Evolutionary conservation across 495 filamentous ascomycete genomes (phyloP).

Genomic region (Trichoderma orchidacearum): DNA sequence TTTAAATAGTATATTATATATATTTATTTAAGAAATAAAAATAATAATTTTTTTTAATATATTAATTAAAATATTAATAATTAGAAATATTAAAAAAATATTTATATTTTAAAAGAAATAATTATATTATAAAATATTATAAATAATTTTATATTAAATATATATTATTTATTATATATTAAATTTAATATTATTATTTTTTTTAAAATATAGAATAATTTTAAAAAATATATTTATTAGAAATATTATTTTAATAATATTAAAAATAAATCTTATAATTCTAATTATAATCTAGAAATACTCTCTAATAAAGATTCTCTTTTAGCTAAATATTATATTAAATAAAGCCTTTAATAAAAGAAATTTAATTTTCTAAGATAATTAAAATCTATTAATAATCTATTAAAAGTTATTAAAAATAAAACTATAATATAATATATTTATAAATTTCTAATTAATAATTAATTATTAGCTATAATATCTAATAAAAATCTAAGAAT

Average conservation of each 20-base stretch:
- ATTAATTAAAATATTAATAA: background rate
- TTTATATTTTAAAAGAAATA: too few relatives aligned
- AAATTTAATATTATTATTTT: background rate
- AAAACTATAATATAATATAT: background rate
- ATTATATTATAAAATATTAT: background rate
- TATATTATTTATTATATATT: background rate
- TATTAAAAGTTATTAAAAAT: background rate
- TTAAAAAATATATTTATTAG: background rate
- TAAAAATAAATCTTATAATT: too few relatives aligned
- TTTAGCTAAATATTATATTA: too few relatives aligned
- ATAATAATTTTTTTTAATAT: background rate
- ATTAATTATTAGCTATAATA: too few relatives aligned
- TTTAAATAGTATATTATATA: conserved; percentile 1
- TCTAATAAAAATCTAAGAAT: conserved; percentile 2
- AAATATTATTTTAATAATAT: conserved; percentile 2
- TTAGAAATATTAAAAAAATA: too few relatives aligned
- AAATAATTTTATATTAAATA: background rate
- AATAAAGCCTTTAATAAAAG: conserved; percentile 4
- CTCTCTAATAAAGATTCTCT: too few relatives aligned
- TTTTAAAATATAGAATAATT: background rate
- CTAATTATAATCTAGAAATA: too few relatives aligned
- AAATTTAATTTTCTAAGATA: conserved; percentile 1
- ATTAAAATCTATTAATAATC: background rate
- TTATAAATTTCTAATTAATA: background rate
- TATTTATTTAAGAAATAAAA: background rate